phyloP scores from a whole-genome alignment of 306 rosid species.

The Quercus bicolor region DNA sequence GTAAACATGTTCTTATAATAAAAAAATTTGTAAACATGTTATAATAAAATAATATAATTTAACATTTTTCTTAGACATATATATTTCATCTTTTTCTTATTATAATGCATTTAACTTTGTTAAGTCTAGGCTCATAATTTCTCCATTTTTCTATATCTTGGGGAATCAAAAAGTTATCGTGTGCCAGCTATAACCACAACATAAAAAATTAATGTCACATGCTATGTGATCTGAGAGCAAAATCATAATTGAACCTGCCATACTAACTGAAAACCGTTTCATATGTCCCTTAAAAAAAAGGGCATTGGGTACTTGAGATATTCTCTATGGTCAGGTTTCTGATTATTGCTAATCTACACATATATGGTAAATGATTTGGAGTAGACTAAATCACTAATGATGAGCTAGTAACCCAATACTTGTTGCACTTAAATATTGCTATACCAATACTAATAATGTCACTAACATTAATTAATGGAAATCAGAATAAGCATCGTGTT shows the following conservation, averaged over 20 bases:
- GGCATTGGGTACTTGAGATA: not conserved
- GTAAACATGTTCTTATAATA: too few species aligned
- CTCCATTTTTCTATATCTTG: not conserved
- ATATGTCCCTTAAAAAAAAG: not conserved
- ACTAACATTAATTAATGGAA: slow-evolving; percentile 1
- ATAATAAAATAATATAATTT: too few species aligned
- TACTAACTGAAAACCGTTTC: slow-evolving; percentile 31
- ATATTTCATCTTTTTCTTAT: too few species aligned
- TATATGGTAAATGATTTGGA: not conserved
- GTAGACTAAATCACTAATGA: not conserved
- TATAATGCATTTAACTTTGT: too few species aligned
- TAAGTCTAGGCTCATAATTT: not conserved
- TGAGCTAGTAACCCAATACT: not conserved
- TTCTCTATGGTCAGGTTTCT: slow-evolving; percentile 24
- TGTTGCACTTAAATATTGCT: not conserved
- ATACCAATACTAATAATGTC: slow-evolving; percentile 1
- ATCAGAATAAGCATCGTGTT: slow-evolving; percentile 11
- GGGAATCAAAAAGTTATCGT: slow-evolving; percentile 16
- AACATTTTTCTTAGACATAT: too few species aligned
- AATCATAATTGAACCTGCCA: slow-evolving; percentile 6
- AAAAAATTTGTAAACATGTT: too few species aligned
- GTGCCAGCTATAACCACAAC: not conserved
- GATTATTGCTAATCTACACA: slow-evolving; percentile 14
- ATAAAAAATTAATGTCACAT: slow-evolving; percentile 19
- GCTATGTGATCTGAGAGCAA: slow-evolving; percentile 28